Evolutionary conservation across 2,329 filamentous ascomycete genomes (phyloP), one percentile per base, ranked within the genome.

Genomic region (Ophiobolus disseminans): DNA sequence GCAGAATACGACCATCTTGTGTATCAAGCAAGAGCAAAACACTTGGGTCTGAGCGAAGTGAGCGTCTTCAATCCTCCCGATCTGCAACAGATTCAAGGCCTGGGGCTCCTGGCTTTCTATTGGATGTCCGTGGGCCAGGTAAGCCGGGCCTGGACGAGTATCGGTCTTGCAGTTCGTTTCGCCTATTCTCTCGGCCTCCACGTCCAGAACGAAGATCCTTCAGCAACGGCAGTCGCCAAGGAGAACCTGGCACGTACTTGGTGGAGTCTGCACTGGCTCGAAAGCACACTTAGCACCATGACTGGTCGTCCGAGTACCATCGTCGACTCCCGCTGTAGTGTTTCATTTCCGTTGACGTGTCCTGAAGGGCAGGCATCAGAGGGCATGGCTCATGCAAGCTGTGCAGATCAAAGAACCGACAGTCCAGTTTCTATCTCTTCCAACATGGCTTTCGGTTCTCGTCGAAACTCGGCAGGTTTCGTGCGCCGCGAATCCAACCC

Each of bases 191-290:
- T 75, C 13, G 74, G 73, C 19, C 59, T 77, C 6, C 73, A 76
- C 45, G 56, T 76, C 31, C 65, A 68, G 5, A 76, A 75, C 34
- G 58, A 68, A 35, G 67, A 67, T 34, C 63, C 66, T 1, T 63
- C 63, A 5, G 55, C 68, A 5, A 45, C 62, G 11, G 58, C 63
- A 5, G 44, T 57, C 10, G 62, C 69, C 35, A 69, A 65, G 48
- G 73, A 76, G 49, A 66, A 66, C 3, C 52, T 74, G 39, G 62
- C 72, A 3, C 68, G 69, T 17, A 65, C 72, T 11, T 77, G 75
- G 75, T 76, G 75, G 71, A 72, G 73, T 36, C 46, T 76, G 10
- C 74, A 71, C 48, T 69, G 65, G 6, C 55, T 75, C 14, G 75
- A 77, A 47, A 66, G 68, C n/a, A 65, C 72, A 4, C 64, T 76